Evolutionary conservation across 768 basidiomycete species (phyloP), one percentile per base, ranked within the genome.

Genomic region (Suillus bovinus): DNA sequence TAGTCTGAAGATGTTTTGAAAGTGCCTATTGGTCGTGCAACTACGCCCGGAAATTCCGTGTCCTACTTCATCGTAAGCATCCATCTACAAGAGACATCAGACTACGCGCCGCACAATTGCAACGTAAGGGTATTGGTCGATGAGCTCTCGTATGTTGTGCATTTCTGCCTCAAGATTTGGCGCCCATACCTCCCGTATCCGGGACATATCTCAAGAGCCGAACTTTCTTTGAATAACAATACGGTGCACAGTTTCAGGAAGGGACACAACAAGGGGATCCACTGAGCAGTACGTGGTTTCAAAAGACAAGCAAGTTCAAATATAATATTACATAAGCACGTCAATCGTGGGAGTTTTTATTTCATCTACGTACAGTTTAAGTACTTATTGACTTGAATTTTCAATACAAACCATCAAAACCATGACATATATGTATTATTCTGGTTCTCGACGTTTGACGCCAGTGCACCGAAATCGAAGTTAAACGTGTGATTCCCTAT

Each of bases 1-100:
- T 98, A 99, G 77, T 99, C 97, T 24, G 94, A 94, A 13, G 94
- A 94, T 0, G 95, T 96, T 75, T 94, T 94, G 82, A 98, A 99
- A 38, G 88, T 82, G 6, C 97, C 97, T 70, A 99, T 96, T 3
- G 97, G 97, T 22, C 97, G 86, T 4, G 96, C 97, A 60, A 99
- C 97, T 47, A 98, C 95, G 10, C 97, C 97, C 38, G 97, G 97
- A 75, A 99, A 99, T 74, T 99, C 97, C 59, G 97, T 98, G 75
- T 99, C 96, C 96, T 98, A 74, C 52, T 38, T 59, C 24, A 63
- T 50, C 33, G 50, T 59, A 65, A 76, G 70, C 66, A 74, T 67
- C 65, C 63, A 64, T 56, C 27, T 39, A 10, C 24, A 39, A 39
- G 55, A 56, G 11, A 56, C 11, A 64, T 73, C 60, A 65, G 70